Base-by-base conservation (phyloP, 192 early-diverging fungal genomes). In the Phlyctochytrium arcticum region DNA sequence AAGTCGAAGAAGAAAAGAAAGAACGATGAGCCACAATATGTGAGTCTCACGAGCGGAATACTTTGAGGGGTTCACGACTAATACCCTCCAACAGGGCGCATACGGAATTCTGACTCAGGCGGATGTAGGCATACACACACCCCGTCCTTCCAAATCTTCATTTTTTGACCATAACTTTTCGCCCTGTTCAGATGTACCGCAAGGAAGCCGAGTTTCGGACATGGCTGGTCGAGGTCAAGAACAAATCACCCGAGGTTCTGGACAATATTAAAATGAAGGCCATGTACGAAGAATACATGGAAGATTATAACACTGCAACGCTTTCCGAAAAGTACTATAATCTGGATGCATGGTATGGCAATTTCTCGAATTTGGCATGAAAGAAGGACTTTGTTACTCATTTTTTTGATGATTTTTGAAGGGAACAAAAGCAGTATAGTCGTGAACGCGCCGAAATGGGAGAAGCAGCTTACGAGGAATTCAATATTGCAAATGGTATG, bases 171-270 rank as follows among this genome's bases (percentile, higher is more conserved):
- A n/a, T n/a, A n/a, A n/a, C n/a, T n/a, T n/a, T n/a, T n/a, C 31
- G 12, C 54, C n/a, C 54, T n/a, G 15, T 34, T 21, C 21, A 71
- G 57, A 73, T 74, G 54, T 77, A 73, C 46, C 55, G 39, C 23
- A 77, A 72, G 49, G 77, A 80, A 39, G 70, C 68, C 5, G 78
- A 80, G 58, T 80, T 80, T 46, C 60, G 78, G 15, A 36, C 69
- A 0, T 80, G 79, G 79, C 50, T 80, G 15, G 55, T 80, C 17
- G 77, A 80, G n/a, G 69, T 80, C 34, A 80, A 80, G 61, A 15
- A 71, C n/a, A 63, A 70, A 10, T 58, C 57, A 19, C 60, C 72
- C 32, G 79, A 80, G 57, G 57, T 58, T 6, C 53, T 76, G 17
- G 32, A 64, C 23, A 39, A 63, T 17, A 36, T 29, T 9, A 48